Percentiles rank a stretch among this genome's conserved stretches.
phyloP scores from a whole-genome alignment of 2,329 filamentous ascomycete genomes.

The Beauveria scarabaeidicola region DNA sequence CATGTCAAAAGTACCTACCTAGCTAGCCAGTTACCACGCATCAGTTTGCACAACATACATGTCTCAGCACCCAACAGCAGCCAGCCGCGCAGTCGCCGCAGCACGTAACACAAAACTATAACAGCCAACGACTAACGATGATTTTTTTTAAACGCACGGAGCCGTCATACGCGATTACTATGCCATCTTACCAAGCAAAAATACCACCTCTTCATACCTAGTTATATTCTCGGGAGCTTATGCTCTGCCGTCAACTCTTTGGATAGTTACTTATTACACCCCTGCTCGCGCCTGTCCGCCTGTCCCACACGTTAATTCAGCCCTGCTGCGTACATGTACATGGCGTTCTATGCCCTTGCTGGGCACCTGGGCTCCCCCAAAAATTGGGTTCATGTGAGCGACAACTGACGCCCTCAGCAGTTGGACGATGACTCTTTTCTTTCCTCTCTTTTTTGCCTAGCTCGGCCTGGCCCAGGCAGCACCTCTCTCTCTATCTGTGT shows the following conservation, averaged over 20 bases:
- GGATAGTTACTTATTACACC: no score
- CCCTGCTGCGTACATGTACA: not conserved
- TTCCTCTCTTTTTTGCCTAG: not conserved
- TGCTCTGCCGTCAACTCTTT: no score
- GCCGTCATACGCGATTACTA: no score
- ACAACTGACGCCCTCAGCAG: not conserved
- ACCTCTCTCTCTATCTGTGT: not conserved
- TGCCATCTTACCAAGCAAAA: no score
- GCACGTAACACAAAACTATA: no score
- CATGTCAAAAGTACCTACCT: no score
- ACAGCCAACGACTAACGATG: no score
- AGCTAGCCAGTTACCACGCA: no score
- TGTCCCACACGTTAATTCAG: conserved; percentile 7
- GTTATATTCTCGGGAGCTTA: not conserved
- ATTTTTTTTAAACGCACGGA: no score
- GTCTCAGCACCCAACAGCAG: no score
- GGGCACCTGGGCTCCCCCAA: not conserved
- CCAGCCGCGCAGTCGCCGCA: no score
- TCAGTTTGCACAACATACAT: no score
- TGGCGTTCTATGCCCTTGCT: not conserved
- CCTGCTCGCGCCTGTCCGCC: conserved; percentile 2
- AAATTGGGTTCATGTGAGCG: not conserved
- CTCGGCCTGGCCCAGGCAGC: not conserved
- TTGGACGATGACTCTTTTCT: not conserved
- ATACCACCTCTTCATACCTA: not conserved